phyloP scores from a whole-genome alignment of 352 stramenopile species.

The Phytopythium cucurbitacearum region DNA sequence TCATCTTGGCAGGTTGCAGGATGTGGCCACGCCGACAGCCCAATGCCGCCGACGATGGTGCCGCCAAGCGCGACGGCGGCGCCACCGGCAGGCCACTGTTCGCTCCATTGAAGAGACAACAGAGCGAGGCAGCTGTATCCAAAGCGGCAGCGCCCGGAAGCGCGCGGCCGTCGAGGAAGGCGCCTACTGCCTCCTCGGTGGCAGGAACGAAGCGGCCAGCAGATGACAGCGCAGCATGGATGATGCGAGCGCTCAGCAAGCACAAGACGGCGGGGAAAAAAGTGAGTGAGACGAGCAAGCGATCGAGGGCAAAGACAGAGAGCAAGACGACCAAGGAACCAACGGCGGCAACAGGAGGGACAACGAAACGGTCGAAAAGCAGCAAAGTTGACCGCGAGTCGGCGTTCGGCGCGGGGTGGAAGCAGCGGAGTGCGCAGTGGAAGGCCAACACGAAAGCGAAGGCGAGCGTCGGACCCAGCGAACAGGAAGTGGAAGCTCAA shows the following conservation, averaged over 20 bases:
- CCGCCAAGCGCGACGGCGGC: neutral
- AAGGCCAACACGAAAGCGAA: constrained; percentile 7
- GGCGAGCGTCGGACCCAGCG: neutral
- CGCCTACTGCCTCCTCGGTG: constrained; percentile 1
- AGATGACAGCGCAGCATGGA: too few relatives aligned
- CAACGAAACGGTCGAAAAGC: constrained; percentile 9
- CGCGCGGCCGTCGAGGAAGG: too few relatives aligned
- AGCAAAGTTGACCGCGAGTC: constrained; percentile 12
- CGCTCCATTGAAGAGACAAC: neutral
- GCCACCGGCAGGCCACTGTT: neutral
- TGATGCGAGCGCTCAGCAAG: too few relatives aligned
- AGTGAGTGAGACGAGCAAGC: too few relatives aligned
- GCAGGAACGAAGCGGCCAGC: too few relatives aligned
- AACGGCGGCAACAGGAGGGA: neutral
- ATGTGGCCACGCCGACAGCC: constrained; percentile 41
- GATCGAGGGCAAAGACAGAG: too few relatives aligned
- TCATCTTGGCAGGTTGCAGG: constrained; percentile 1
- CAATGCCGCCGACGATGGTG: neutral
- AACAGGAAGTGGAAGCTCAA: constrained; percentile 12
- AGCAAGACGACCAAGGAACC: too few relatives aligned
- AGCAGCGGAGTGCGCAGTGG: constrained; percentile 26
- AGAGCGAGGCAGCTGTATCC: too few relatives aligned
- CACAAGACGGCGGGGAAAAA: too few relatives aligned
- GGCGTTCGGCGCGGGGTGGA: constrained; percentile 28
- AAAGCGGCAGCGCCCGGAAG: too few relatives aligned